A percentile compares a stretch with the other conserved stretches of the same genome.
phyloP scores from a whole-genome alignment of 176 grass and related monocot species.

The Oropetium thomaeum region DNA sequence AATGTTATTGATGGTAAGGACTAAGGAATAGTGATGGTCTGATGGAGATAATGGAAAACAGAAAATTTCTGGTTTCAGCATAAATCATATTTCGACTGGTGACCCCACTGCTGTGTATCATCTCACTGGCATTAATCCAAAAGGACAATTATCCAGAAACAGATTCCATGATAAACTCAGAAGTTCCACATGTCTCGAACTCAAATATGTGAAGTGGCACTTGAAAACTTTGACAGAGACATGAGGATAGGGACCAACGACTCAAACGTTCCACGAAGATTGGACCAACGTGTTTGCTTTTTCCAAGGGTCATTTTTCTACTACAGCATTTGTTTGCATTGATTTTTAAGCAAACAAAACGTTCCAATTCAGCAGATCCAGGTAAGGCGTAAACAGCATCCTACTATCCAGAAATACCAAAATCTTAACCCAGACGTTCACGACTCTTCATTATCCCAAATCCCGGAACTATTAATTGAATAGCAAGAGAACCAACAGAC shows the following conservation, averaged over 20 bases:
- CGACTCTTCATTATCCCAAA: neutral
- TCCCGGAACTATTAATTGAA: neutral
- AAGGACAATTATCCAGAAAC: neutral
- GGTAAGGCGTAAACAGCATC: neutral
- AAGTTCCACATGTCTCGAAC: neutral
- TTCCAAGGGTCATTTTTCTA: neutral
- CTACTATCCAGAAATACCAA: neutral
- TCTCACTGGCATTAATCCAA: neutral
- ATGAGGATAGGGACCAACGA: neutral
- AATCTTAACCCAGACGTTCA: neutral
- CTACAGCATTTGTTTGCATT: neutral
- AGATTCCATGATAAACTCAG: too few species aligned
- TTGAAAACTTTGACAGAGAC: neutral
- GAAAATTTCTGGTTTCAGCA: neutral
- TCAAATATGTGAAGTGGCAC: neutral
- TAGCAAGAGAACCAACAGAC: neutral
- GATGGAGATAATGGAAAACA: neutral
- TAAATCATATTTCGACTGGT: neutral
- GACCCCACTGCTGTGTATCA: neutral
- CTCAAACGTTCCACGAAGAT: neutral
- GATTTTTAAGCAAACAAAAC: neutral
- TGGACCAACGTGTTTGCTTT: neutral
- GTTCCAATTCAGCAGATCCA: neutral
- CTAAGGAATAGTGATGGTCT: too few species aligned
- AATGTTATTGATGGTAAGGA: neutral